Base-by-base conservation (phyloP, 345 rosid species). In the Ceriops tagal region DNA sequence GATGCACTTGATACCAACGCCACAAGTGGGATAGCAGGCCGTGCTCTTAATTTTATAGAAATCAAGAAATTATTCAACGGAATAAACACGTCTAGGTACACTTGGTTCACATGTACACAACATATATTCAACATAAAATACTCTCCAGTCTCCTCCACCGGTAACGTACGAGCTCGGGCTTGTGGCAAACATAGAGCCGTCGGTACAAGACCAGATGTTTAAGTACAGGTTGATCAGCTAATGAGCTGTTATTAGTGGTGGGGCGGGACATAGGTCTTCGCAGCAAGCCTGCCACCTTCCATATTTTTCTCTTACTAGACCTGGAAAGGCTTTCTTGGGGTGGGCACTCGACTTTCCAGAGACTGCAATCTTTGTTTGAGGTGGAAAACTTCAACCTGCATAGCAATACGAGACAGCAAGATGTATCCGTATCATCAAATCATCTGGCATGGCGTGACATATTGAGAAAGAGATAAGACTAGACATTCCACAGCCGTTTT, bases 361-460 rank as follows among this genome's bases (percentile, higher is more conserved):
- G 97, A 88, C 53, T 95, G 99, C 78, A 92, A 73, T 68, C 99
- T 84, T 67, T 95, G 97, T 75, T 95, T 92, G 61, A 95, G 96
- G 79, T 90, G 99, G 78, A 95, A 95, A 82, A 92, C 99, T 84
- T 89, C 97, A 37, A 93, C 96, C 97, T 93, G 80, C 59, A 56
- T 21, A 1, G 28, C 19, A 43, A 13, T 18, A 15, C 69, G 71
- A 34, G 13, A 56, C 67, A 63, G 67, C 32, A 71, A 58, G 56
- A 73, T 30, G 32, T 15, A 19, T 19, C 19, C 2, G 18, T 6
- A 51, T 16, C 30, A 24, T 55, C 16, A 2, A 15, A 9, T 21
- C 59, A 3, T 55, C 59, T 16, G 20, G 13, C 26, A 0, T 37
- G 43, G 43, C 43, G 43, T 21, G 13, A 8, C 13, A 55, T 28